Percentiles rank a stretch among this genome's conserved stretches.
These are phyloP conservation scores for Centrapalus pauciflorus DNA, from an alignment of 129 eudicot genomes.

Conservation along the genomic window DNA sequence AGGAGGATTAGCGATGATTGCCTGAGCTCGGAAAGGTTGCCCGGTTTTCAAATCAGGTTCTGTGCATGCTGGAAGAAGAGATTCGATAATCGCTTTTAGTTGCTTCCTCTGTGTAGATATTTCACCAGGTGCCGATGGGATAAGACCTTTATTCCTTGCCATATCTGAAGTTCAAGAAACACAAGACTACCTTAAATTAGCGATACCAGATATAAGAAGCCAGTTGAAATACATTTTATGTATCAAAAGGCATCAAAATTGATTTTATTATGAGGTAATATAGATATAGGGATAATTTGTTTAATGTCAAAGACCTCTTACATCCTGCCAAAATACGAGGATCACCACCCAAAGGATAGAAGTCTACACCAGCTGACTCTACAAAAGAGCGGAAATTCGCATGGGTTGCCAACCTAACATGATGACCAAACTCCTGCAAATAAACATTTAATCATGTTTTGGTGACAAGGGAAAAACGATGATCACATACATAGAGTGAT, in stretches of 20 bases:
- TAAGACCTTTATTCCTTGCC: slow-evolving; percentile 93
- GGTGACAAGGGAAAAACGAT: neutral
- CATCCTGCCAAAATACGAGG: slow-evolving; percentile 96
- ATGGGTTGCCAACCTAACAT: slow-evolving; percentile 93
- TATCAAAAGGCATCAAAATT: neutral
- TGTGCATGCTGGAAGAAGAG: slow-evolving; percentile 95
- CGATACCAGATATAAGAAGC: too few relatives aligned
- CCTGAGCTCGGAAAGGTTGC: slow-evolving; percentile 78
- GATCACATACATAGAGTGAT: neutral
- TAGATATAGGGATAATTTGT: neutral
- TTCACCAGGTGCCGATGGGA: slow-evolving; percentile 88
- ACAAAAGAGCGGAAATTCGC: slow-evolving; percentile 71
- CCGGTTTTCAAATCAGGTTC: slow-evolving; percentile 68
- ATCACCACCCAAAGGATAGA: slow-evolving; percentile 98
- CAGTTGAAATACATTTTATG: neutral
- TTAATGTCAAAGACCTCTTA: slow-evolving; percentile 43
- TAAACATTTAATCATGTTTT: slow-evolving; percentile 15
- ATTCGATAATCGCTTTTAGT: slow-evolving; percentile 77
- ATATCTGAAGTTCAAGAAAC: slow-evolving; percentile 48
- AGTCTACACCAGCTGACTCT: slow-evolving; percentile 88
- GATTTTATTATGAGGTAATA: neutral
- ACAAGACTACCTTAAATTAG: neutral
- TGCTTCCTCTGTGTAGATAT: slow-evolving; percentile 80
- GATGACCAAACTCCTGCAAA: slow-evolving; percentile 91
- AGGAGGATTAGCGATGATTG: slow-evolving; percentile 96